These are phyloP conservation scores for Hypholoma fasciculare DNA, from an alignment of 768 basidiomycete species.

Conservation along the genomic window DNA sequence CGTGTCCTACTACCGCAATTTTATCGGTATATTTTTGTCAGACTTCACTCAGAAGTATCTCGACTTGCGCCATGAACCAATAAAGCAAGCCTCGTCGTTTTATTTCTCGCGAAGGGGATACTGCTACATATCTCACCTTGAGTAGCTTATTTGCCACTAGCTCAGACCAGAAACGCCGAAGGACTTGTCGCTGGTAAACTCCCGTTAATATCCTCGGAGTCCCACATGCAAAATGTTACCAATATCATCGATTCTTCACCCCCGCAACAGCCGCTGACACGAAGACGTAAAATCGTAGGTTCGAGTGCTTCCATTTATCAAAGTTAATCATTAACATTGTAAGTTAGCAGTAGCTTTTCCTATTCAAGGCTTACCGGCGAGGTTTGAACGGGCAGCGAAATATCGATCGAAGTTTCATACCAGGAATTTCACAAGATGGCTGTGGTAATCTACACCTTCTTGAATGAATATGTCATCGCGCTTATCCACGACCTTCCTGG, in stretches of 20 bases:
- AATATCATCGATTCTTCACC: constrained; percentile 5
- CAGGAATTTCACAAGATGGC: neutral
- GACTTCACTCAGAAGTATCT: too few relatives aligned
- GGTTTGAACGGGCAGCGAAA: neutral
- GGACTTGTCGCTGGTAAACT: neutral
- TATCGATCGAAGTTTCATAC: neutral
- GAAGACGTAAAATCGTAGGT: constrained; percentile 18
- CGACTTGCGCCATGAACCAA: too few relatives aligned
- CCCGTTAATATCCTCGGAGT: constrained; percentile 6
- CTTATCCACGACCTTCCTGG: neutral
- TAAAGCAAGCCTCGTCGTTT: too few relatives aligned
- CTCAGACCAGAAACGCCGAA: neutral
- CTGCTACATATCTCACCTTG: too few relatives aligned
- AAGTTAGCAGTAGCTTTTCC: neutral
- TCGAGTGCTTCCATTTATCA: constrained; percentile 13
- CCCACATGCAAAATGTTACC: constrained; percentile 3
- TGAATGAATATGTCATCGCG: constrained; percentile 1
- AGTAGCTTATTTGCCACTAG: too few relatives aligned
- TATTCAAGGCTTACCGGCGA: neutral
- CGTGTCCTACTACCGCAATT: too few relatives aligned
- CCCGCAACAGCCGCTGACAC: constrained; percentile 11
- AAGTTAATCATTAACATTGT: neutral
- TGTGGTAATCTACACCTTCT: constrained; percentile 5
- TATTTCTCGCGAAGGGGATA: too few relatives aligned
- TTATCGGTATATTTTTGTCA: too few relatives aligned